These are phyloP conservation scores for Alectoria sarmentosa DNA, from an alignment of 495 filamentous ascomycete genomes.

Conservation along the genomic window DNA sequence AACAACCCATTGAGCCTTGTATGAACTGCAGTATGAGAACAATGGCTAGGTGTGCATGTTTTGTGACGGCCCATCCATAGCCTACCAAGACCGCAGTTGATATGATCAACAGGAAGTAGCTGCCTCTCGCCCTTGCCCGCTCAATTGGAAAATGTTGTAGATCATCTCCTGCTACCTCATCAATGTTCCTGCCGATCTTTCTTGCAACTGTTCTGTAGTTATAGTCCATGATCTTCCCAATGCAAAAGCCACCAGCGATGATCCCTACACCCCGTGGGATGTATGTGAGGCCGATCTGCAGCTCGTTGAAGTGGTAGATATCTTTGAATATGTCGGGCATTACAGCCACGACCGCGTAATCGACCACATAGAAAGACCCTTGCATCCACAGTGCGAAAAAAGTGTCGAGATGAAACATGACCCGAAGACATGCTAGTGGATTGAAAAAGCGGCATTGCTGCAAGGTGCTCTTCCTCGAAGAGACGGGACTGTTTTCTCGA, in stretches of 20 bases:
- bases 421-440: constrained; percentile 33
- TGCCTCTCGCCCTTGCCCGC: constrained; percentile 43
- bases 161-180: constrained; percentile 46
- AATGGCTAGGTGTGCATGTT: constrained; percentile 39
- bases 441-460: no score
- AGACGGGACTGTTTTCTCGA: no score
- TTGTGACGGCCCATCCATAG: constrained; percentile 51
- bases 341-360: constrained; percentile 34
- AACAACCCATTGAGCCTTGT: constrained; percentile 9
- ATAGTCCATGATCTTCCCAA: constrained; percentile 65
- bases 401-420: constrained; percentile 49
- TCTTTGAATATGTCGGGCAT: constrained; percentile 29
- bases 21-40: constrained; percentile 51
- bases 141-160: constrained; percentile 57
- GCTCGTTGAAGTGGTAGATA: constrained; percentile 32
- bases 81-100: constrained; percentile 35
- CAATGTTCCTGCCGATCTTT: constrained; percentile 17
- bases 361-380: constrained; percentile 33
- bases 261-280: constrained; percentile 45
- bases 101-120: constrained; percentile 12
- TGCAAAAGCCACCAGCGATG: constrained; percentile 78
- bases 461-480: no score
- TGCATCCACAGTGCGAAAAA: constrained; percentile 45
- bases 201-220: constrained; percentile 41
- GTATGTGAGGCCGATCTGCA: constrained; percentile 35